Evolutionary conservation across 2,329 filamentous ascomycete species (phyloP).

Genomic region (Clonostachys rosea): DNA sequence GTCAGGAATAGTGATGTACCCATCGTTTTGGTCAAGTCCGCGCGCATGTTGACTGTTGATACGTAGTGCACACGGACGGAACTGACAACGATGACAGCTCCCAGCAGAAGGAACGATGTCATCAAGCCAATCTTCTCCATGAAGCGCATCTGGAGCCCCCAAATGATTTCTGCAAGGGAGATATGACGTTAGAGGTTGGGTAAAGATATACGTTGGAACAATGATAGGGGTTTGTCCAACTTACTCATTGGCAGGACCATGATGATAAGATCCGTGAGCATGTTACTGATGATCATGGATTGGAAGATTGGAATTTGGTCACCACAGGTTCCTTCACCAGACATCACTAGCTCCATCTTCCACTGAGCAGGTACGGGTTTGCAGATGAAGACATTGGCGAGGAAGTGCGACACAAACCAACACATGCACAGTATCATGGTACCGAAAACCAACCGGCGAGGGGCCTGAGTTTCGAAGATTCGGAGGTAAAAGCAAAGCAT

Average conservation of each 20-base stretch:
- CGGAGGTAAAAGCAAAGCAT: not conserved
- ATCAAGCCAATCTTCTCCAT: slow-evolving; percentile 16
- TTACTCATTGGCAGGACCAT: slow-evolving; percentile 22
- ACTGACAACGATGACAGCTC: slow-evolving; percentile 1
- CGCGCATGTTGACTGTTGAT: slow-evolving; percentile 5
- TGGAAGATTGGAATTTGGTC: not conserved
- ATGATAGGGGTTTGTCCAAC: slow-evolving; percentile 10
- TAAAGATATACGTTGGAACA: slow-evolving; percentile 12
- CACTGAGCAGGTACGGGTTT: not conserved
- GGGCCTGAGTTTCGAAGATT: slow-evolving; percentile 64
- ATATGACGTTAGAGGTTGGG: slow-evolving; percentile 9
- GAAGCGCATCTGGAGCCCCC: slow-evolving; percentile 18
- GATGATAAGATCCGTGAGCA: slow-evolving; percentile 26
- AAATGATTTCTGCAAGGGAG: slow-evolving; percentile 13
- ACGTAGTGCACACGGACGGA: slow-evolving; percentile 6
- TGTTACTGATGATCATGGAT: slow-evolving; percentile 17
- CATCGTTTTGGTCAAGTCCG: slow-evolving; percentile 6
- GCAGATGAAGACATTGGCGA: not conserved
- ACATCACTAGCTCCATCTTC: not conserved
- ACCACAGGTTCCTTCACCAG: not conserved
- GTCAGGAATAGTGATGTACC: slow-evolving; percentile 1
- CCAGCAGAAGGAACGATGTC: slow-evolving; percentile 11
- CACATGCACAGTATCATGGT: slow-evolving; percentile 55
- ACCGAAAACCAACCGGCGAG: slow-evolving; percentile 61
- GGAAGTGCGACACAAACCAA: not conserved